Percentiles rank a stretch among this genome's conserved stretches.
Evolutionary conservation across 768 basidiomycete species (phyloP).

Genomic region (Suillus sp.): DNA sequence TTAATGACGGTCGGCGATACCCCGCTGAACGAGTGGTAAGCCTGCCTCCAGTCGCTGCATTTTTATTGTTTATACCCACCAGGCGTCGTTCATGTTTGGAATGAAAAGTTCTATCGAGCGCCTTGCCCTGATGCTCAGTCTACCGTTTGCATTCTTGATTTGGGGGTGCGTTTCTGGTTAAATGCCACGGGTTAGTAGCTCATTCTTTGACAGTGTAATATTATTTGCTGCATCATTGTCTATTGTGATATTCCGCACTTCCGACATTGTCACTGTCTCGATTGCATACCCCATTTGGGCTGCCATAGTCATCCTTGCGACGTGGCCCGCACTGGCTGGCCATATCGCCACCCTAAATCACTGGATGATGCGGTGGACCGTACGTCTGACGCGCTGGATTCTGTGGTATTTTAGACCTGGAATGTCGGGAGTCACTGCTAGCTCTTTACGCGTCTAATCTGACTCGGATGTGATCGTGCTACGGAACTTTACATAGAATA

Average conservation of each 20-base stretch:
- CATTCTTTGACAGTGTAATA: neutral
- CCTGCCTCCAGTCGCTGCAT: constrained; percentile 15
- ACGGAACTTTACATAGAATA: no score
- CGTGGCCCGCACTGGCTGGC: no score
- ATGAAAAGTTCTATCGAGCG: constrained; percentile 39
- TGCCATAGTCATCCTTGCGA: no score
- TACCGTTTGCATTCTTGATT: constrained; percentile 54
- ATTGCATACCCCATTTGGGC: no score
- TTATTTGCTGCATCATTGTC: neutral
- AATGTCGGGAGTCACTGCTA: no score
- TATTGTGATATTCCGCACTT: neutral
- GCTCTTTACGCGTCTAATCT: no score
- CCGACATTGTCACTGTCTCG: neutral
- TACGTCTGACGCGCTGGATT: no score
- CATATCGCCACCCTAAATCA: no score
- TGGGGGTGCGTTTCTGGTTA: constrained; percentile 48
- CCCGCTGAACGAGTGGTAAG: constrained; percentile 17
- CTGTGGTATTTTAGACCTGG: no score
- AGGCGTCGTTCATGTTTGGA: constrained; percentile 13
- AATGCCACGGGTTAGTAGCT: neutral
- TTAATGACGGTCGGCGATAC: constrained; percentile 30
- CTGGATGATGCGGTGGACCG: no score
- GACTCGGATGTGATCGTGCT: no score
- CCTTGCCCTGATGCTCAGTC: constrained; percentile 49
- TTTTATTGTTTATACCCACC: neutral